phyloP scores from a whole-genome alignment of 495 filamentous ascomycete species.

The Letharia lupina region DNA sequence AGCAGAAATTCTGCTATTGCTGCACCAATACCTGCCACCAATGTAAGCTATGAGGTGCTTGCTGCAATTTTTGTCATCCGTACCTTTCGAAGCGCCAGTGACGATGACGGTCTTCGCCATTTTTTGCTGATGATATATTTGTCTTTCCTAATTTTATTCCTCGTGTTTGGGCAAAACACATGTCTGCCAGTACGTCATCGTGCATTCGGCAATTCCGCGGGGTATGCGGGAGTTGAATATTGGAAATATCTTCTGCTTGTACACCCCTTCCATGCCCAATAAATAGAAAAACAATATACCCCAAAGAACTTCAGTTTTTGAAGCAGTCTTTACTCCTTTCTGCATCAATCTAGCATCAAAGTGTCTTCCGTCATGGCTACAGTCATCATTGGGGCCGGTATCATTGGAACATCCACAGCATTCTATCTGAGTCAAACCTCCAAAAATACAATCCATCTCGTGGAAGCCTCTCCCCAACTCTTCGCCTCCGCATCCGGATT shows the following conservation, averaged over 20 bases:
- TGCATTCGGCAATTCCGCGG: conserved; percentile 10
- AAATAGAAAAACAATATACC: background rate
- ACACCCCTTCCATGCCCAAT: background rate
- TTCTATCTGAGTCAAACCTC: conserved; percentile 59
- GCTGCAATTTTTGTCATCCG: background rate
- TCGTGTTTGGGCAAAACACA: background rate
- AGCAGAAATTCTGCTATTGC: conserved; percentile 70
- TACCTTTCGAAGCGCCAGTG: conserved; percentile 56
- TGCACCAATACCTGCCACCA: conserved; percentile 67
- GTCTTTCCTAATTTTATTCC: background rate
- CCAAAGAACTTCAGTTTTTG: background rate
- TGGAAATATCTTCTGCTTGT: background rate
- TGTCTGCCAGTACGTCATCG: background rate
- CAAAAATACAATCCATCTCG: conserved; percentile 53
- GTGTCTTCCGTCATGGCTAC: conserved; percentile 37
- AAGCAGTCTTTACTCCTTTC: background rate
- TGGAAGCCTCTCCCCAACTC: conserved; percentile 56
- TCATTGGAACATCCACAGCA: conserved; percentile 71
- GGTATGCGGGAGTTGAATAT: conserved; percentile 9
- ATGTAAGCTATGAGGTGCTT: conserved; percentile 3
- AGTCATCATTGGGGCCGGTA: conserved; percentile 69
- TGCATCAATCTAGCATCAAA: background rate
- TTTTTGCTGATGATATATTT: background rate
- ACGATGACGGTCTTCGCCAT: conserved; percentile 51
- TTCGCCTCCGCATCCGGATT: conserved; percentile 67